Conservation (phyloP, 1,284 basidiomycete genomes). For the Anthracocystis walkeri region DNA sequence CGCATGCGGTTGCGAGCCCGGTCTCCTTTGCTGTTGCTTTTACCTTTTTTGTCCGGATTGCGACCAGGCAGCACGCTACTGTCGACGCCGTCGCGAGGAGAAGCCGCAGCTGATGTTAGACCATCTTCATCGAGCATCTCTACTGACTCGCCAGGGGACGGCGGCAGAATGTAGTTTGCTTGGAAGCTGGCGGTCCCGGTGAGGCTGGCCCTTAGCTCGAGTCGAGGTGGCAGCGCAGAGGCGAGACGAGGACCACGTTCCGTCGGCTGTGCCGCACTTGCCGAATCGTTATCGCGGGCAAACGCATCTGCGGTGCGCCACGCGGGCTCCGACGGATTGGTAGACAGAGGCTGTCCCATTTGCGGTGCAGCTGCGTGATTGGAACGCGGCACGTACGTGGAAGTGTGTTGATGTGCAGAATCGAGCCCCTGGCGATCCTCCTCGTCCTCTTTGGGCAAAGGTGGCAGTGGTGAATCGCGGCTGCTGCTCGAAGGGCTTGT, state of each 20-base stretch:
- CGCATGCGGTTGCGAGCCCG: constrained; percentile 4
- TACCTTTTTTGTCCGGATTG: not conserved
- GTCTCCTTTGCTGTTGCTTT: not conserved
- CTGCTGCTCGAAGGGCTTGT: constrained; percentile 20
- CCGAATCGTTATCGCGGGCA: not conserved
- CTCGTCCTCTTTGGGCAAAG: constrained; percentile 26
- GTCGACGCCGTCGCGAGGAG: not conserved
- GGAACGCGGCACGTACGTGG: constrained; percentile 1
- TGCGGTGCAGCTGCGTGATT: not conserved
- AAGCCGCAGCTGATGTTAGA: not conserved
- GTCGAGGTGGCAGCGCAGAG: constrained; percentile 18
- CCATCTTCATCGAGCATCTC: constrained; percentile 32
- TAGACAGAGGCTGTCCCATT: not conserved
- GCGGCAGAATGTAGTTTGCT: constrained; percentile 1
- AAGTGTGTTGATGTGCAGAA: not conserved
- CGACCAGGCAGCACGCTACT: not conserved
- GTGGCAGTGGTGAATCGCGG: constrained; percentile 35
- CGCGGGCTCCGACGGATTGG: not conserved
- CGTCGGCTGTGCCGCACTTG: not conserved
- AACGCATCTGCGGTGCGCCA: constrained; percentile 1
- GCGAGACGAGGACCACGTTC: constrained; percentile 4
- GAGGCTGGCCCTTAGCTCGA: constrained; percentile 16
- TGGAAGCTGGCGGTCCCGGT: constrained; percentile 1
- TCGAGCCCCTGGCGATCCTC: constrained; percentile 13
- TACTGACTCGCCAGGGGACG: constrained; percentile 21